These are phyloP conservation scores for Mycena albidolilacea DNA, from an alignment of 768 basidiomycete genomes.

Conservation along the genomic window DNA sequence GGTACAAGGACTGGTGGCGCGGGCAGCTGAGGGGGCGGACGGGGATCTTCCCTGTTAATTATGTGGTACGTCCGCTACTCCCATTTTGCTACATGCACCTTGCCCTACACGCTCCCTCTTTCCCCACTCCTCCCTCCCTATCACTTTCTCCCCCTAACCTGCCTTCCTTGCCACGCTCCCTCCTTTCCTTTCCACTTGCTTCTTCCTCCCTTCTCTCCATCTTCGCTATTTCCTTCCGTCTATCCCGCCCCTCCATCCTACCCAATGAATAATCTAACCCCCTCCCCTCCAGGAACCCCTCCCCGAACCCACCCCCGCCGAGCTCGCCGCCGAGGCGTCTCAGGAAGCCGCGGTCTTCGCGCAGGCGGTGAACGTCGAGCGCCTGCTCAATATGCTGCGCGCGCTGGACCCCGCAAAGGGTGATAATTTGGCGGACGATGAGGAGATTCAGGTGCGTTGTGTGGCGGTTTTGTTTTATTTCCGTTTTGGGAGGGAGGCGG, in stretches of 20 bases:
- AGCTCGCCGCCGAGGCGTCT: slow-evolving; percentile 86
- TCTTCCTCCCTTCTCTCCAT: not conserved
- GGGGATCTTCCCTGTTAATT: slow-evolving; percentile 97
- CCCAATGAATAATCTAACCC: not conserved
- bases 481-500: not conserved
- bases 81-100: no score
- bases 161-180: not conserved
- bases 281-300: slow-evolving; percentile 74
- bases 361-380: slow-evolving; percentile 89
- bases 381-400: slow-evolving; percentile 81
- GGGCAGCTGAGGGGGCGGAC: slow-evolving; percentile 92
- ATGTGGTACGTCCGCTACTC: slow-evolving; percentile 75
- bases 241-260: not conserved
- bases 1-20: slow-evolving; percentile 97
- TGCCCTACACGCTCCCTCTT: not conserved
- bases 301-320: slow-evolving; percentile 84
- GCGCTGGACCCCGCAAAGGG: slow-evolving; percentile 76
- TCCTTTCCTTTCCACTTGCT: not conserved
- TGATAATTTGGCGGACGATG: slow-evolving; percentile 91
- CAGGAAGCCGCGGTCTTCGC: slow-evolving; percentile 91
- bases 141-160: not conserved
- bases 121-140: not conserved
- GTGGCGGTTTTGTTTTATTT: slow-evolving; percentile 30
- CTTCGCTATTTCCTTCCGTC: not conserved
- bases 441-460: slow-evolving; percentile 85